phyloP scores from a whole-genome alignment of 2,329 filamentous ascomycete species.

The Stachybotrys elegans region DNA sequence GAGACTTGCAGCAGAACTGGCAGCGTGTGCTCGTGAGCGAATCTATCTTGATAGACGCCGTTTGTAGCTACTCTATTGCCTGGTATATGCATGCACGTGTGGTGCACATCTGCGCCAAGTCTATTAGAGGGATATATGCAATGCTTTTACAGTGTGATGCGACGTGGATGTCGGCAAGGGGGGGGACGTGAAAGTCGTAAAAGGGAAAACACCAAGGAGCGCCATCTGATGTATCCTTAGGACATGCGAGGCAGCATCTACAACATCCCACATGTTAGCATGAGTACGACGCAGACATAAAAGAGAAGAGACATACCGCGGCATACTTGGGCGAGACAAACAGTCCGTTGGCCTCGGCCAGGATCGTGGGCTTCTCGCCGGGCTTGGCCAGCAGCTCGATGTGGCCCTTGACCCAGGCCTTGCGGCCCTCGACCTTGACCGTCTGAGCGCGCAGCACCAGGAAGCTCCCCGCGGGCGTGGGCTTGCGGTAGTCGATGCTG shows the following conservation, averaged over 20 bases:
- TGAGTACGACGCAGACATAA: neutral
- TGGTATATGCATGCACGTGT: too few species aligned
- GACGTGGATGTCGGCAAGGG: too few species aligned
- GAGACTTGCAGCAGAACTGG: too few species aligned
- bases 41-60: too few species aligned
- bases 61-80: too few species aligned
- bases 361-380: slow-evolving; percentile 57
- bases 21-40: too few species aligned
- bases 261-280: slow-evolving; percentile 4
- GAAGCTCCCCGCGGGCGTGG: slow-evolving; percentile 69
- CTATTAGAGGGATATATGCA: too few species aligned
- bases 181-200: too few species aligned
- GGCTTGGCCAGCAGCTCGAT: slow-evolving; percentile 70
- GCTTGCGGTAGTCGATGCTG: slow-evolving; percentile 76
- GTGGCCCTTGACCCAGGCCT: slow-evolving; percentile 87
- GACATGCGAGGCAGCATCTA: slow-evolving; percentile 26
- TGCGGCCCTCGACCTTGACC: slow-evolving; percentile 81
- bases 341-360: slow-evolving; percentile 79
- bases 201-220: too few species aligned
- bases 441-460: slow-evolving; percentile 76
- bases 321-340: slow-evolving; percentile 87
- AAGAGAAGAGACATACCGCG: slow-evolving; percentile 47
- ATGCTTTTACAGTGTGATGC: too few species aligned
- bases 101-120: too few species aligned
- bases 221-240: too few species aligned